Conservation (phyloP, 306 rosid genomes). For the Glycine tomentella region DNA sequence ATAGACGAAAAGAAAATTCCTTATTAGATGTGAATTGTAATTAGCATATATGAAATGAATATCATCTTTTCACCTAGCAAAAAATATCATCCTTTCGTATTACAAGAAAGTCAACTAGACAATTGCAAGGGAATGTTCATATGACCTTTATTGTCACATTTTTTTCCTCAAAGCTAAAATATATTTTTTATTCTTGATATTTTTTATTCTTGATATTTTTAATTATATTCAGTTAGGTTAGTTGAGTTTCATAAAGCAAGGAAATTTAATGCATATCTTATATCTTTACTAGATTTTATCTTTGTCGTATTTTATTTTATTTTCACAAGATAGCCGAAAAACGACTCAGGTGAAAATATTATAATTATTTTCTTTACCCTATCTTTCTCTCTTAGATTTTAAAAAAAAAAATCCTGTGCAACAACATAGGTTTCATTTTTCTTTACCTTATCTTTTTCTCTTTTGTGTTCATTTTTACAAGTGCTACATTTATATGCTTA, state of each 20-base stretch:
- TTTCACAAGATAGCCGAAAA: slow-evolving; percentile 35
- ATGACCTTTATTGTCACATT: slow-evolving; percentile 28
- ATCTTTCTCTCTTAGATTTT: too few species aligned
- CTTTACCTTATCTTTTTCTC: too few species aligned
- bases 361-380: too few species aligned
- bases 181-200: slow-evolving; percentile 56
- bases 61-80: not conserved
- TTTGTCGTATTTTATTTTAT: slow-evolving; percentile 73
- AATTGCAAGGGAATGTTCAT: not conserved
- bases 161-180: slow-evolving; percentile 52
- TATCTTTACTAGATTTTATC: too few species aligned
- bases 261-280: slow-evolving; percentile 72
- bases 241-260: slow-evolving; percentile 63
- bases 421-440: too few species aligned
- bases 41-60: slow-evolving; percentile 8
- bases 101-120: not conserved
- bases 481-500: too few species aligned
- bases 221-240: too few species aligned
- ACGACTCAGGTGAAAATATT: too few species aligned
- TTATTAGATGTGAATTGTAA: not conserved
- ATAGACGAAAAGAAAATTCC: not conserved
- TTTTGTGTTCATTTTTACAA: too few species aligned
- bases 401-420: too few species aligned
- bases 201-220: too few species aligned
- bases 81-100: slow-evolving; percentile 16